Conservation (phyloP, 352 stramenopile genomes). For the Globisporangium takayamanum region DNA sequence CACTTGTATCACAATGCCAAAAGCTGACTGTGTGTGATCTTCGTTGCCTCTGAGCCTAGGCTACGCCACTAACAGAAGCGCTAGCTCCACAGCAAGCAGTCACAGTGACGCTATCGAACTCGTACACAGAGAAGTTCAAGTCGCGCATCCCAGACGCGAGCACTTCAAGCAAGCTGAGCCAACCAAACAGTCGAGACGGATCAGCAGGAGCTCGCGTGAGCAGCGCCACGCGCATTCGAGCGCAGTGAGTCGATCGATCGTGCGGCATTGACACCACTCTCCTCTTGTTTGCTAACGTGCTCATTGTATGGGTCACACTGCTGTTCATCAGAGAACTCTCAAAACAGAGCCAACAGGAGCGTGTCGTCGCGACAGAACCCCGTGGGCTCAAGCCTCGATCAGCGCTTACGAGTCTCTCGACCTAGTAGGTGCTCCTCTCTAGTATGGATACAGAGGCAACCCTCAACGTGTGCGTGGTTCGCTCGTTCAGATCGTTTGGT, state of each 20-base stretch:
- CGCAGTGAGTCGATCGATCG: conserved; percentile 14
- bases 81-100: background rate
- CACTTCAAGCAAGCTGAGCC: background rate
- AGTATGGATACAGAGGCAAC: background rate
- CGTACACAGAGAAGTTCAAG: conserved; percentile 31
- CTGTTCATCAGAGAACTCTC: background rate
- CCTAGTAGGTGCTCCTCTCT: background rate
- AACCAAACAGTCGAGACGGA: conserved; percentile 2
- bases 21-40: too few relatives aligned
- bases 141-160: conserved; percentile 8
- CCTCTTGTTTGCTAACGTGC: too few relatives aligned
- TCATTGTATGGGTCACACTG: too few relatives aligned
- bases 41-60: background rate
- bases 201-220: conserved; percentile 9
- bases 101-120: conserved; percentile 8
- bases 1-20: too few relatives aligned
- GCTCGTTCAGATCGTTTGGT: too few relatives aligned
- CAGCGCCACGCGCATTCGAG: conserved; percentile 13
- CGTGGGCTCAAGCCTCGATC: background rate
- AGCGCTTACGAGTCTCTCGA: background rate
- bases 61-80: background rate
- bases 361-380: background rate
- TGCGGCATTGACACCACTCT: too few relatives aligned
- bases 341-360: background rate
- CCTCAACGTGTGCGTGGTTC: too few relatives aligned